phyloP scores from a whole-genome alignment of 1,284 basidiomycete genomes.

The Phellopilus nigrolimitatus region DNA sequence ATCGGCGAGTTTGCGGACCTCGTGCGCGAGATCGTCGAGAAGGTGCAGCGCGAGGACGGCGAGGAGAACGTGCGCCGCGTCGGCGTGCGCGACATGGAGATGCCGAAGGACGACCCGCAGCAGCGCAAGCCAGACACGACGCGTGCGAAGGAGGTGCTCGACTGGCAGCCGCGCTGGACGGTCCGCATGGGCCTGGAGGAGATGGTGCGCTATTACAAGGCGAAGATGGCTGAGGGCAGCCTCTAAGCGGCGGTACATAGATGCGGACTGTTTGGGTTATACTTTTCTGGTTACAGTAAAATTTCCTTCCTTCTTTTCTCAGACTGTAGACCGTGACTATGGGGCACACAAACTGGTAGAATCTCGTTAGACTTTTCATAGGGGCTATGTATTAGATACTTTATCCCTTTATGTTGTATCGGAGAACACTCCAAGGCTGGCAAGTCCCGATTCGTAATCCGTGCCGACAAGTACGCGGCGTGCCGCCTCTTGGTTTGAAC shows the following conservation, averaged over 20 bases:
- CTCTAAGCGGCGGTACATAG: slow-evolving; percentile 38
- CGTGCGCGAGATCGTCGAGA: slow-evolving; percentile 84
- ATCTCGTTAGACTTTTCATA: no score
- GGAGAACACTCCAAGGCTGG: no score
- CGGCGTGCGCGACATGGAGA: slow-evolving; percentile 77
- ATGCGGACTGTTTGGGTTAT: no score
- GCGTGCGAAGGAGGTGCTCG: slow-evolving; percentile 78
- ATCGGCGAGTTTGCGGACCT: slow-evolving; percentile 88
- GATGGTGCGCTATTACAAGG: slow-evolving; percentile 90
- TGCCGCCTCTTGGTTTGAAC: not conserved
- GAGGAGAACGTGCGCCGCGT: slow-evolving; percentile 51
- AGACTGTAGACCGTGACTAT: no score
- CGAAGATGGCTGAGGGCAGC: slow-evolving; percentile 79
- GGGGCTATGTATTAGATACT: no score
- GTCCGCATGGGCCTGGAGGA: slow-evolving; percentile 88
- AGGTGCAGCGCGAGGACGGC: slow-evolving; percentile 83
- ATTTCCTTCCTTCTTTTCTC: no score
- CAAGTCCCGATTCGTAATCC: no score
- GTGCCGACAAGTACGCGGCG: no score
- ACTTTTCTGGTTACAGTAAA: no score
- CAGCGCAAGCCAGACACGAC: slow-evolving; percentile 90
- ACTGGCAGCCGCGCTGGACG: slow-evolving; percentile 93
- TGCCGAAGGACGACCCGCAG: slow-evolving; percentile 93
- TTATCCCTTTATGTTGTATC: no score
- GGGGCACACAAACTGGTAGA: no score